A percentile compares a stretch with the other conserved stretches of the same genome.
Evolutionary conservation across 805 yeast species (phyloP).

Genomic region (Cyberlindnera misumaiensis): DNA sequence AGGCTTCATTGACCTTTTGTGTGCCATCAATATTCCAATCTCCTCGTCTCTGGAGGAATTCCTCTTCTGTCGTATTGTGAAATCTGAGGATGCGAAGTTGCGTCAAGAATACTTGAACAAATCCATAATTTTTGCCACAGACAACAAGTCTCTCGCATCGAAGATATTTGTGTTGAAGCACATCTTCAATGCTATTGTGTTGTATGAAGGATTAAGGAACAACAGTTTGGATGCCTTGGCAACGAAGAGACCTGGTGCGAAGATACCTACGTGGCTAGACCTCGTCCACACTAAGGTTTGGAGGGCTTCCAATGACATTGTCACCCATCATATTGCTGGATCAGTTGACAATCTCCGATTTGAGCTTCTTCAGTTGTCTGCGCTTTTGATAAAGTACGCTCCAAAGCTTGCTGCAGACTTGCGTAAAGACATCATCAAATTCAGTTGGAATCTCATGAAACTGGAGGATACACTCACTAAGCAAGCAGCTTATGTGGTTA

Average conservation of each 20-base stretch:
- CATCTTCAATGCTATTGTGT: slow-evolving; percentile 58
- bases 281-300: slow-evolving; percentile 61
- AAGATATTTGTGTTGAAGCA: slow-evolving; percentile 55
- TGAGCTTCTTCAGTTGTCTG: slow-evolving; percentile 75
- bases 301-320: slow-evolving; percentile 53
- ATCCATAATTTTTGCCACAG: slow-evolving; percentile 43
- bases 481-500: slow-evolving; percentile 87
- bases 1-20: slow-evolving; percentile 36
- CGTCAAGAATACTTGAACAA: slow-evolving; percentile 47
- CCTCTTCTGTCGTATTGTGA: slow-evolving; percentile 50
- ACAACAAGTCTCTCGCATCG: slow-evolving; percentile 42
- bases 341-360: slow-evolving; percentile 67
- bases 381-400: slow-evolving; percentile 64
- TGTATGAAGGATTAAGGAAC: slow-evolving; percentile 48
- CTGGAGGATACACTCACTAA: slow-evolving; percentile 84
- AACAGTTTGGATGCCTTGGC: slow-evolving; percentile 44
- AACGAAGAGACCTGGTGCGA: slow-evolving; percentile 24
- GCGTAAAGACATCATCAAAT: slow-evolving; percentile 82
- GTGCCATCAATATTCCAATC: slow-evolving; percentile 38
- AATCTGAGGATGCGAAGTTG: slow-evolving; percentile 36
- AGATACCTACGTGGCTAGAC: slow-evolving; percentile 55
- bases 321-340: slow-evolving; percentile 53
- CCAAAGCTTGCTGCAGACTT: slow-evolving; percentile 51
- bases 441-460: slow-evolving; percentile 89
- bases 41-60: slow-evolving; percentile 47